A percentile compares a stretch with the other conserved stretches of the same genome.
phyloP scores from a whole-genome alignment of 2,329 filamentous ascomycete genomes.

The Cercospora zeae-maydis region DNA sequence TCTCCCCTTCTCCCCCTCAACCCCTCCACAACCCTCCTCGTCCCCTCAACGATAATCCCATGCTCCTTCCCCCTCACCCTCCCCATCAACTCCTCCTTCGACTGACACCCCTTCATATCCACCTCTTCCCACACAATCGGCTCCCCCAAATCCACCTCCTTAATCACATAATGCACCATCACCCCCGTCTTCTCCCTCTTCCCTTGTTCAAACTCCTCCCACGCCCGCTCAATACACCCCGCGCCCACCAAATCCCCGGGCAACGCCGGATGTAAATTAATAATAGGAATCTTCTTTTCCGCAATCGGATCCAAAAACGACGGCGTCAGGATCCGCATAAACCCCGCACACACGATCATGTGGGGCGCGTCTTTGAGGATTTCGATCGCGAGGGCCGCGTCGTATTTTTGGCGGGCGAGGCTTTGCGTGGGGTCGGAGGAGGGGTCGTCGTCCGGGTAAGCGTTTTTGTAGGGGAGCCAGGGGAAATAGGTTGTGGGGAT shows the following conservation, averaged over 20 bases:
- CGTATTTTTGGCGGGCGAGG: conserved; percentile 64
- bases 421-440: conserved; percentile 41
- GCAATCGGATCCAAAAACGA: conserved; percentile 68
- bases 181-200: conserved; percentile 69
- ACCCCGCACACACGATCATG: conserved; percentile 76
- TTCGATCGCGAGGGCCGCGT: conserved; percentile 67
- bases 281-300: conserved; percentile 61
- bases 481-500: conserved; percentile 82
- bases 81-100: conserved; percentile 62
- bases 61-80: conserved; percentile 77
- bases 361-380: conserved; percentile 65
- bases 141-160: conserved; percentile 73
- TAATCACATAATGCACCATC: conserved; percentile 80
- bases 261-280: conserved; percentile 77
- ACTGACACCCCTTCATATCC: conserved; percentile 56
- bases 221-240: conserved; percentile 71
- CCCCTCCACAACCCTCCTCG: conserved; percentile 48
- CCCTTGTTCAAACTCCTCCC: conserved; percentile 66
- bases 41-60: conserved; percentile 72
- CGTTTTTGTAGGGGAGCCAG: conserved; percentile 70
- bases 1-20: not conserved
- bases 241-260: conserved; percentile 71
- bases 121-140: conserved; percentile 71
- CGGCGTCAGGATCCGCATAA: conserved; percentile 77
- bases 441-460: conserved; percentile 55